Evolutionary conservation across 202 grass and related monocot genomes (phyloP).

Genomic region (Schoenoplectus tabernaemontani): DNA sequence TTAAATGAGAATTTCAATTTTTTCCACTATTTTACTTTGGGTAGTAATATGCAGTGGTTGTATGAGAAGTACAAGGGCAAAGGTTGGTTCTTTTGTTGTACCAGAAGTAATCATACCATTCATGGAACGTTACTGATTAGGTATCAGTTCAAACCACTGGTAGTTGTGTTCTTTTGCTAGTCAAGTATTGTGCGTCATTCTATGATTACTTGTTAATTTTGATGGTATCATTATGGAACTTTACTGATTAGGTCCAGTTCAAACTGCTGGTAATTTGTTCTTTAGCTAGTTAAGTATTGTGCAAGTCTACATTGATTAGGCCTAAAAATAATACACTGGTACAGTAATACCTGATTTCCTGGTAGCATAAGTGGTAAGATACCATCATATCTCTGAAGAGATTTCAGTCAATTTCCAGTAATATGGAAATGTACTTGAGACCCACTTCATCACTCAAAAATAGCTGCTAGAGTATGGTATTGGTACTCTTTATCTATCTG

Average conservation of each 20-base stretch:
- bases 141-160: not conserved
- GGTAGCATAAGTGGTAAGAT: not conserved
- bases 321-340: not conserved
- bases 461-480: not conserved
- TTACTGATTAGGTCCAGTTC: not conserved
- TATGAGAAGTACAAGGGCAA: slow-evolving; percentile 52
- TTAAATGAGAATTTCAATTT: not conserved
- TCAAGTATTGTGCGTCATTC: not conserved
- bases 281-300: not conserved
- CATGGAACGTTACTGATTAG: not conserved
- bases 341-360: not conserved
- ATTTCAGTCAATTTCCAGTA: not conserved
- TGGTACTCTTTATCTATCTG: not conserved
- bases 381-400: too few species aligned
- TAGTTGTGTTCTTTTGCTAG: not conserved
- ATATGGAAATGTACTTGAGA: not conserved
- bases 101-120: too few species aligned
- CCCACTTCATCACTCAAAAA: not conserved
- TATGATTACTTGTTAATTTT: not conserved
- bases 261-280: not conserved
- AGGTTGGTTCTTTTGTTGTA: too few species aligned
- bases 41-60: slow-evolving; percentile 37
- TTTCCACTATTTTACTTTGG: not conserved
- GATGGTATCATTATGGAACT: not conserved
- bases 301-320: not conserved